phyloP scores from a whole-genome alignment of 495 filamentous ascomycete genomes.

The Penicilliopsis zonata region DNA sequence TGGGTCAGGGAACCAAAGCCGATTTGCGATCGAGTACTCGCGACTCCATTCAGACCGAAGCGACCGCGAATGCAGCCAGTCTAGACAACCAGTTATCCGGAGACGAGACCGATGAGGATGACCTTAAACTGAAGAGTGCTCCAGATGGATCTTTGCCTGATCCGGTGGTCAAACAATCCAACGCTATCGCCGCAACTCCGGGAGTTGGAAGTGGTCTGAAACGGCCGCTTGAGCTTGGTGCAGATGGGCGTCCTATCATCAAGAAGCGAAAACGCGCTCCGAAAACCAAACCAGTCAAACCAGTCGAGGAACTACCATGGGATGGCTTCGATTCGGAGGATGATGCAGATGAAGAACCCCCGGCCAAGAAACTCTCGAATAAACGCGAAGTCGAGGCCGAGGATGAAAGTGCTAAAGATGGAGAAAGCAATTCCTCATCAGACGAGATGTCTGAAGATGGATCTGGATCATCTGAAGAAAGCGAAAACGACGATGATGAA shows the following conservation, averaged over 20 bases:
- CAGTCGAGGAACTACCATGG: constrained; percentile 40
- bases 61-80: not conserved
- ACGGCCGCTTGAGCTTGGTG: constrained; percentile 66
- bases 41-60: constrained; percentile 2
- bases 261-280: constrained; percentile 47
- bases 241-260: constrained; percentile 66
- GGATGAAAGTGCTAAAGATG: constrained; percentile 8
- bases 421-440: constrained; percentile 9
- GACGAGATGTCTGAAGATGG: constrained; percentile 2
- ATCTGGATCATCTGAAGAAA: constrained; percentile 6
- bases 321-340: constrained; percentile 46
- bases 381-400: constrained; percentile 5
- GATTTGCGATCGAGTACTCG: constrained; percentile 2
- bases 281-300: constrained; percentile 17
- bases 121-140: constrained; percentile 12
- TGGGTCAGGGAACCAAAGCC: constrained; percentile 45
- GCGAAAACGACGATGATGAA: constrained; percentile 9
- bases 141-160: not conserved
- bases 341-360: constrained; percentile 17
- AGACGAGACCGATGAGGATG: constrained; percentile 27
- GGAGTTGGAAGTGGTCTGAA: constrained; percentile 71
- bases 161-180: not conserved
- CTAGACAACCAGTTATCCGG: constrained; percentile 14
- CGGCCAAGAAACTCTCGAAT: too few relatives aligned
- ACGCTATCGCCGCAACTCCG: constrained; percentile 6